Evolutionary conservation across 768 basidiomycete genomes (phyloP), one percentile per base, ranked within the genome.

Genomic region (Termitomyces sp.): DNA sequence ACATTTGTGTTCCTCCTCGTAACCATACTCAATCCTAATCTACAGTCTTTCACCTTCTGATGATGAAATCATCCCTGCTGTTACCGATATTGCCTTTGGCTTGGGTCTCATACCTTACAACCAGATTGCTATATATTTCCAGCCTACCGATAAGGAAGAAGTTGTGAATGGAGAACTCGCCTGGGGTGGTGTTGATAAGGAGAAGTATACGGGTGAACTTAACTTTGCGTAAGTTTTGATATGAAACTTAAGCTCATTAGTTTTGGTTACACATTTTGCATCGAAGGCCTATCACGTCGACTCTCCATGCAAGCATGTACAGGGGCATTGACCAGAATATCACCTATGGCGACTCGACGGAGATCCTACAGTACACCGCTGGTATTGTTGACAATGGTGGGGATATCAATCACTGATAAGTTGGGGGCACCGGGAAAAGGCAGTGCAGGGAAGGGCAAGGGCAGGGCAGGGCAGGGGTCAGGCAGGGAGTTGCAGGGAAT

Each of bases 291-390:
- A 44, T 82, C 40, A 85, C 83, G 3, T 57, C 56, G 27, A 79
- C 76, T 5, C 64, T 52, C 22, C 82, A 83, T 32, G 72, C 80
- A 25, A 68, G 57, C 50, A 56, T 66, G 18, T 83, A 73, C 72
- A 84, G 83, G 84, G 84, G 84, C 31, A 80, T 86, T 56, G 69
- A 83, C 65, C 76, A 85, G 68, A 71, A 72, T 54, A 71, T 85
- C 55, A 71, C 69, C 13, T 84, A 82, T 57, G 80, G 82, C 5
- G 20, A 64, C n/a, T 62, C 68, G 7, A 76, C 69, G 5, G 67
- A 66, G 16, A 80, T 84, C 42, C 66, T 84, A 42, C 18, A 66
- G 6, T 66, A 51, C 43, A 76, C 75, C 38, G 78, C 80, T 39
- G 84, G 84, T 54, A 80, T 86, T 56, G 80, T 85, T 42, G 83